Evolutionary conservation across 768 basidiomycete species (phyloP).

Genomic region (Udeniomyces megalosporus): DNA sequence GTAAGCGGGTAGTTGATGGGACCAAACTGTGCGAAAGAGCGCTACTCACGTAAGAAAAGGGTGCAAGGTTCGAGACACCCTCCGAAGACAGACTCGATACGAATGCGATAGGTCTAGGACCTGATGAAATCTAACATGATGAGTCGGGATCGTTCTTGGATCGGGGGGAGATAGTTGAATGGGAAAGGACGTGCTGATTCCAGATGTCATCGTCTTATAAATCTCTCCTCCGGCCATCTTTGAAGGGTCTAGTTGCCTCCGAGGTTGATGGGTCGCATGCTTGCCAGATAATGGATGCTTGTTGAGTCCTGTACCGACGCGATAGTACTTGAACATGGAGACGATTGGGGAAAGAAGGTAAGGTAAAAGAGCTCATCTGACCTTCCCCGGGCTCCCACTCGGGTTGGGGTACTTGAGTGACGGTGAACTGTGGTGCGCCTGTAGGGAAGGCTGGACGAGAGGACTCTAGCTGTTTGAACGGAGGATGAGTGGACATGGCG

Average conservation of each 20-base stretch:
- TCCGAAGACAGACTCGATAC: constrained; percentile 43
- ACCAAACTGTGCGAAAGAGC: constrained; percentile 23
- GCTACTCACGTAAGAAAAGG: constrained; percentile 40
- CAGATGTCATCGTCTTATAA: constrained; percentile 43
- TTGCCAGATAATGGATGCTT: background rate
- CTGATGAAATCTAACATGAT: background rate
- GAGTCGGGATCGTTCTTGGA: background rate
- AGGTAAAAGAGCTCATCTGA: background rate
- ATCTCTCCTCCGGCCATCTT: constrained; percentile 9
- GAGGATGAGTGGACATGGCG: background rate
- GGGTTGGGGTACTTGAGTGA: constrained; percentile 1
- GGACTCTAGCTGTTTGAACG: background rate
- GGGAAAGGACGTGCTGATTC: constrained; percentile 26
- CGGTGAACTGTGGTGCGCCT: background rate
- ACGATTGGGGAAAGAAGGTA: background rate
- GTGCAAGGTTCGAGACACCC: constrained; percentile 45
- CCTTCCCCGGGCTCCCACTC: constrained; percentile 14
- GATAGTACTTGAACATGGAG: background rate
- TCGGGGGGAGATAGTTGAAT: too few relatives aligned
- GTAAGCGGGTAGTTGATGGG: background rate
- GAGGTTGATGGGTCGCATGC: background rate
- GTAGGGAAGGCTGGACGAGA: background rate
- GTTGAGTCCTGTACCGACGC: constrained; percentile 20
- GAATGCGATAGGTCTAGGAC: constrained; percentile 53
- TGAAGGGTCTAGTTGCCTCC: background rate